Evolutionary conservation across 2,329 filamentous ascomycete species (phyloP).

Genomic region (Fusarium floridanum): DNA sequence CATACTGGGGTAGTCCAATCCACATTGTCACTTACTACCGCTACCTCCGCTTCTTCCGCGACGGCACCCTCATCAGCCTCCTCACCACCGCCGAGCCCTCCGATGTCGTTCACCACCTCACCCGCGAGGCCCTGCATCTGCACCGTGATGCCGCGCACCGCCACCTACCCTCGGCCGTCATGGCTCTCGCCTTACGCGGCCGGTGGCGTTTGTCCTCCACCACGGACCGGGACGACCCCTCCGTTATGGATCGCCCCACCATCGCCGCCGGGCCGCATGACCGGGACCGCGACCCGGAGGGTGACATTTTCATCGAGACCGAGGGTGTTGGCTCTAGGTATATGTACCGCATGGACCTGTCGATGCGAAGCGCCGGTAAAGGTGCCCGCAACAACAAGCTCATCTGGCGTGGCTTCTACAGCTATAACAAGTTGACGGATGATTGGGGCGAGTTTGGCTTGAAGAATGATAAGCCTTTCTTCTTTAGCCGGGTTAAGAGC

Average conservation of each 20-base stretch:
- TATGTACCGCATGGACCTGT: conserved; percentile 84
- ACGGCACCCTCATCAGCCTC: conserved; percentile 85
- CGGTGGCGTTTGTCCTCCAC: conserved; percentile 64
- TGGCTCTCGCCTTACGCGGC: conserved; percentile 76
- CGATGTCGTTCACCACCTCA: conserved; percentile 90
- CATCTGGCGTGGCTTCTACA: conserved; percentile 90
- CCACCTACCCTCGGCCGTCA: conserved; percentile 62
- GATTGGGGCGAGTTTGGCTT: conserved; percentile 87
- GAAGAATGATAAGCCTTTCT: conserved; percentile 74
- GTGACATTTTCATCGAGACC: conserved; percentile 85
- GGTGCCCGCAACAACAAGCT: conserved; percentile 86
- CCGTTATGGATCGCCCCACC: conserved; percentile 13
- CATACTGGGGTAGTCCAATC: conserved; percentile 85
- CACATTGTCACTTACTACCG: conserved; percentile 99
- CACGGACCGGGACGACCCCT: conserved; percentile 48
- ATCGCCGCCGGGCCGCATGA: conserved; percentile 6
- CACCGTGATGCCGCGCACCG: conserved; percentile 53
- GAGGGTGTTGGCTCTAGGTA: conserved; percentile 85
- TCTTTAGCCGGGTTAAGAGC: conserved; percentile 75
- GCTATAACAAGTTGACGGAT: conserved; percentile 88
- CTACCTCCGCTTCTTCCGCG: conserved; percentile 93
- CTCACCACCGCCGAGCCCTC: conserved; percentile 84
- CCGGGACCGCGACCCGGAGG: conserved; percentile 60
- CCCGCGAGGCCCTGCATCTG: conserved; percentile 73
- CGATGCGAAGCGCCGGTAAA: conserved; percentile 73